phyloP scores from a whole-genome alignment of 352 stramenopile species.

The Pythium dissotocum region DNA sequence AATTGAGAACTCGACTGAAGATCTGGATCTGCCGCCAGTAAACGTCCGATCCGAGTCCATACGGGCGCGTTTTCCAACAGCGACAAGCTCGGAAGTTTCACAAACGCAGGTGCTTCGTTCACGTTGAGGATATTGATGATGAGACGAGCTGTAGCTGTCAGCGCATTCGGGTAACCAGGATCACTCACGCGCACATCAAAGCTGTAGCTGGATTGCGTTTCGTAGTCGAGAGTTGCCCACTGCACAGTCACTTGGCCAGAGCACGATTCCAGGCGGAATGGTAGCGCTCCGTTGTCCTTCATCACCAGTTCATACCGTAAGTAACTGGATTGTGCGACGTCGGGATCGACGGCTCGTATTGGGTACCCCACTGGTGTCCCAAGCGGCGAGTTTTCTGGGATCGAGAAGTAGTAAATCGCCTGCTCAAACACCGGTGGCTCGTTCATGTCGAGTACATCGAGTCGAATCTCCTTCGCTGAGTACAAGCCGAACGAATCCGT shows the following conservation, averaged over 20 bases:
- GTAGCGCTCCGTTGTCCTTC: slow-evolving; percentile 37
- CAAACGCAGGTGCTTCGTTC: slow-evolving; percentile 50
- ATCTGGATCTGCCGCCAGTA: slow-evolving; percentile 44
- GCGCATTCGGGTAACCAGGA: slow-evolving; percentile 36
- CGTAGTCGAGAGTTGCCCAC: slow-evolving; percentile 50
- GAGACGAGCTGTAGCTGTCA: slow-evolving; percentile 34
- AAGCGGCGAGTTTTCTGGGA: slow-evolving; percentile 42
- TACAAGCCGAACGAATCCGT: slow-evolving; percentile 41
- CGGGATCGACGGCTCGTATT: slow-evolving; percentile 48
- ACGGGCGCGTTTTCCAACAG: slow-evolving; percentile 43
- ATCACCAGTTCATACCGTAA: slow-evolving; percentile 50
- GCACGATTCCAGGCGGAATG: slow-evolving; percentile 57
- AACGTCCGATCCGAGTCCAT: slow-evolving; percentile 35
- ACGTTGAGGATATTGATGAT: slow-evolving; percentile 44
- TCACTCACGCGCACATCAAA: slow-evolving; percentile 51
- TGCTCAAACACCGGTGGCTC: slow-evolving; percentile 50
- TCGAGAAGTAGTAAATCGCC: slow-evolving; percentile 35
- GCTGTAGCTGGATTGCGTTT: slow-evolving; percentile 36
- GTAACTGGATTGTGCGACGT: slow-evolving; percentile 43
- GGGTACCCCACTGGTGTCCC: slow-evolving; percentile 45
- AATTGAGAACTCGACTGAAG: slow-evolving; percentile 10
- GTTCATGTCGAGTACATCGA: slow-evolving; percentile 52
- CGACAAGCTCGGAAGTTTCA: slow-evolving; percentile 27
- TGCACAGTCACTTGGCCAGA: slow-evolving; percentile 52
- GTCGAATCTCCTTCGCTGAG: slow-evolving; percentile 39